phyloP scores from a whole-genome alignment of 371 early-diverging fungal species.

The Phascolomyces articulosus region DNA sequence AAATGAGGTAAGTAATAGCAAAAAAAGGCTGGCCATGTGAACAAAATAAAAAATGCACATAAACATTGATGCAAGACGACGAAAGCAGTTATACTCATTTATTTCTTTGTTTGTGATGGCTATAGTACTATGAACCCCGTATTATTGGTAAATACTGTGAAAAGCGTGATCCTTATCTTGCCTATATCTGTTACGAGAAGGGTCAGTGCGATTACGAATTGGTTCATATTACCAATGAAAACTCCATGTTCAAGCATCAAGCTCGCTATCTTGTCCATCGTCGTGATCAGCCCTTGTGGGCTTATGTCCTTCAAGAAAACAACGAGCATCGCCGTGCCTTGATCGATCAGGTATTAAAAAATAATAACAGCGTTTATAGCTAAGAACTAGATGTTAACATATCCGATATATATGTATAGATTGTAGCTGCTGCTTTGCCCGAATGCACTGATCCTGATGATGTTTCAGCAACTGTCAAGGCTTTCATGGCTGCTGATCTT shows the following conservation, averaged over 20 bases:
- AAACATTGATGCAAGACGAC: not conserved
- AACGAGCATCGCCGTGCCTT: slow-evolving; percentile 88
- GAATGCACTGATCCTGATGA: slow-evolving; percentile 96
- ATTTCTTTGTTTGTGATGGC: no score
- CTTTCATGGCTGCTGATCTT: slow-evolving; percentile 95
- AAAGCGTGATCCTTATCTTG: slow-evolving; percentile 96
- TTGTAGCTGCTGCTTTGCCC: slow-evolving; percentile 85
- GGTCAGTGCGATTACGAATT: slow-evolving; percentile 95
- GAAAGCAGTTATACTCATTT: no score
- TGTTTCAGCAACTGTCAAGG: slow-evolving; percentile 95
- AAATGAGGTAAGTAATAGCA: slow-evolving; percentile 61
- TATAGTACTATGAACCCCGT: slow-evolving; percentile 80
- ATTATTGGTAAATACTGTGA: slow-evolving; percentile 97
- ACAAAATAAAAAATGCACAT: not conserved
- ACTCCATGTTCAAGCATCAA: slow-evolving; percentile 98
- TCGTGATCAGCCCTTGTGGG: slow-evolving; percentile 88
- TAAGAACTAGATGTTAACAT: no score
- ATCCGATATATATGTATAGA: slow-evolving; percentile 13
- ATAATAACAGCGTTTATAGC: no score
- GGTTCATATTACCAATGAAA: slow-evolving; percentile 92
- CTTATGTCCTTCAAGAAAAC: slow-evolving; percentile 74
- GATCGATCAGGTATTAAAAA: slow-evolving; percentile 94
- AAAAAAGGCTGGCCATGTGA: not conserved
- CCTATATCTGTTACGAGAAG: slow-evolving; percentile 93
- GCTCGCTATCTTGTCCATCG: slow-evolving; percentile 93